Percentiles rank a stretch among this genome's conserved stretches.
Evolutionary conservation across 371 early-diverging fungal species (phyloP).

Genomic region (Fennellomyces sp.): DNA sequence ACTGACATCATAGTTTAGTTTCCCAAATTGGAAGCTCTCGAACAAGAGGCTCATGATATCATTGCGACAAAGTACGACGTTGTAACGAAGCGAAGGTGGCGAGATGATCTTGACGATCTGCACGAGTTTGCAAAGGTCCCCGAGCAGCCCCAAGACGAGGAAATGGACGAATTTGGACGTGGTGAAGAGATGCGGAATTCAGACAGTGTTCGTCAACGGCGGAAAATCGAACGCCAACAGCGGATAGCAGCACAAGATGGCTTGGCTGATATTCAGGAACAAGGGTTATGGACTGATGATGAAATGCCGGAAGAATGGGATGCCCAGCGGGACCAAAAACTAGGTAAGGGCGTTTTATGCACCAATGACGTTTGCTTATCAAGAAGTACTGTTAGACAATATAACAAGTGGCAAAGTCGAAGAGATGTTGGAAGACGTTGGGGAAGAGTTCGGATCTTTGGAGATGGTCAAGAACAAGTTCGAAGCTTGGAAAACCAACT

Average conservation of each 20-base stretch:
- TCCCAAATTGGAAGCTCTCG: conserved; percentile 65
- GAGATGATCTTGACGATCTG: conserved; percentile 54
- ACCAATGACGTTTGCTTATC: no score
- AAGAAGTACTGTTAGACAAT: conserved; percentile 1
- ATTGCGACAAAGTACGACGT: conserved; percentile 43
- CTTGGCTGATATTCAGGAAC: conserved; percentile 19
- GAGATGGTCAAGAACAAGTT: conserved; percentile 59
- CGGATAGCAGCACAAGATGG: conserved; percentile 15
- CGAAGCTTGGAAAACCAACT: conserved; percentile 67
- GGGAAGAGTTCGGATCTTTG: conserved; percentile 57
- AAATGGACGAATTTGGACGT: conserved; percentile 56
- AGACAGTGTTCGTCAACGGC: conserved; percentile 27
- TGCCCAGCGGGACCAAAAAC: conserved; percentile 29
- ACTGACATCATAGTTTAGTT: conserved; percentile 34
- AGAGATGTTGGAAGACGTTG: conserved; percentile 49
- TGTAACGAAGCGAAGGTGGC: conserved; percentile 39
- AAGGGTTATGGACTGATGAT: conserved; percentile 60
- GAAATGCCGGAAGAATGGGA: conserved; percentile 44
- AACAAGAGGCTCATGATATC: conserved; percentile 51
- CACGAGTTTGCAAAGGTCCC: conserved; percentile 48
- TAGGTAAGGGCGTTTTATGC: conserved; percentile 23
- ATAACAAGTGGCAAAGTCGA: conserved; percentile 23
- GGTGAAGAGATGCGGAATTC: conserved; percentile 30
- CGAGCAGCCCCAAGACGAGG: conserved; percentile 18
- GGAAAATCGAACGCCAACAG: conserved; percentile 33